Evolutionary conservation across 2,329 filamentous ascomycete genomes (phyloP).

Genomic region (Stachybotrys elegans): DNA sequence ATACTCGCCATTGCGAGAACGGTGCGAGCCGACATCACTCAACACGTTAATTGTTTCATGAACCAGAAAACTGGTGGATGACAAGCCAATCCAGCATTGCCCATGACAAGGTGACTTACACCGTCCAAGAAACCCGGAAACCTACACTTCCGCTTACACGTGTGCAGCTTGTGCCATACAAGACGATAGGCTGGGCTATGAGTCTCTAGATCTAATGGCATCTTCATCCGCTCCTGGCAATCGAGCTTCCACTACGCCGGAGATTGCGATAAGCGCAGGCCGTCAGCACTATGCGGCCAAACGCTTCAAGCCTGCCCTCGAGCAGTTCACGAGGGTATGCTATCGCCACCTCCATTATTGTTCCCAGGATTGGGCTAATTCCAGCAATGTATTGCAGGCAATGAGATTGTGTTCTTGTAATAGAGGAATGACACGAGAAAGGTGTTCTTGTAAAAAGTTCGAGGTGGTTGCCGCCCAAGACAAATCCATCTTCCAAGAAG

Average conservation of each 20-base stretch:
- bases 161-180: no score
- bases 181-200: no score
- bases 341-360: neutral
- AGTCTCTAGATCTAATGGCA: no score
- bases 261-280: slow-evolving; percentile 25
- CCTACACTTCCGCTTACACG: no score
- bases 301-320: slow-evolving; percentile 29
- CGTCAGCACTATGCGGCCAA: slow-evolving; percentile 26
- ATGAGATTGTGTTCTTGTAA: slow-evolving; percentile 31
- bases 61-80: no score
- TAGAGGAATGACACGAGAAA: slow-evolving; percentile 26
- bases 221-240: no score
- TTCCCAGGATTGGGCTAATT: slow-evolving; percentile 5
- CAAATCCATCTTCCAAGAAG: slow-evolving; percentile 35
- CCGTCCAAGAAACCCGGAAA: no score
- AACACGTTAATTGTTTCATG: no score
- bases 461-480: slow-evolving; percentile 24
- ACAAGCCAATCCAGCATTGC: no score
- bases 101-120: no score
- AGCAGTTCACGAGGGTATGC: slow-evolving; percentile 30
- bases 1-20: no score
- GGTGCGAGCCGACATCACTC: no score
- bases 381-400: slow-evolving; percentile 22
- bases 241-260: slow-evolving; percentile 12
- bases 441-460: slow-evolving; percentile 35